Base-by-base conservation (phyloP, 768 basidiomycete species). In the Lactifluus piperatus region DNA sequence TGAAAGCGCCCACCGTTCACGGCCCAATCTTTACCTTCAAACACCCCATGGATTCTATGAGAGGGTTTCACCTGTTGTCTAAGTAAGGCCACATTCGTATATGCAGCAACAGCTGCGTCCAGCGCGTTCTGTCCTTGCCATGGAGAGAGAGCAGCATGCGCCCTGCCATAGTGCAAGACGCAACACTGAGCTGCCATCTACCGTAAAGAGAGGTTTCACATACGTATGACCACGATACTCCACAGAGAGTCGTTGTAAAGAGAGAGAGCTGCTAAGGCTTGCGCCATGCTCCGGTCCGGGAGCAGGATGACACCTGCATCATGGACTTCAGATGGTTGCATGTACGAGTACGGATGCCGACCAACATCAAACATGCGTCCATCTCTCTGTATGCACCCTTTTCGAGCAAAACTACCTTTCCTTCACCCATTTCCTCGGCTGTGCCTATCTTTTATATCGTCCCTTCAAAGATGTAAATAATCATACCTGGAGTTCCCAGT, bases 21-120 rank as follows among this genome's bases (percentile, higher is more conserved):
- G 4, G 80, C 84, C 86, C 88, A 88, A 65, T 88, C 83, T 58
- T 77, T 79, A 1, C 89, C 89, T 63, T 80, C 77, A 65, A 93
- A 82, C 47, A 91, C 79, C 0, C 90, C 89, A 66, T 94, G 91
- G 3, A 91, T 80, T 39, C 91, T 83, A 62, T 86, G 81, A 0
- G 83, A 83, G 0, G 92, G 88, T 54, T 79, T 77, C 16, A 91
- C 76, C 65, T 94, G 92, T 70, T 94, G 92, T 16, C 92, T 81
- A 26, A 94, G 76, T 7, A 83, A 82, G 0, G 88, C 83, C 27
- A 94, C 83, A 54, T 84, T 87, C 50, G 80, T 86, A 68, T 94
- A 93, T 4, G 87, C 86, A 3, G 91, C 76, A 5, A 92, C 86
- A n/a, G 89, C 90, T 0, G 92, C 92, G 67, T 94, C 91, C 13